phyloP scores from a whole-genome alignment of 257 asterid species.

The Nicotiana obtusifolia region DNA sequence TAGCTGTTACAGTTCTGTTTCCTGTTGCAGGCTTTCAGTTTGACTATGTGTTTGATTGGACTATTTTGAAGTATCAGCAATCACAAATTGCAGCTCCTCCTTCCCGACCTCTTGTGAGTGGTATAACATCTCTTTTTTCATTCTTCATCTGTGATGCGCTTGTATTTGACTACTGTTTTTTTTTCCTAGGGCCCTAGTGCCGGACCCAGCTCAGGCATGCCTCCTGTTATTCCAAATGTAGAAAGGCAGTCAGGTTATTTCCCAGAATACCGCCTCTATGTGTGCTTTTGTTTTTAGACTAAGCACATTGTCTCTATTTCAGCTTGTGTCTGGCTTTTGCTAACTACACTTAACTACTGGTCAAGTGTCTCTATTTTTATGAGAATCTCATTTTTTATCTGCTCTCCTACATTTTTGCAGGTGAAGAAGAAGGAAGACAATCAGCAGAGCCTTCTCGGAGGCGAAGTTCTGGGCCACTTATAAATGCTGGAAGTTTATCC shows the following conservation, averaged over 20 bases:
- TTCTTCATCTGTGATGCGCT: neutral
- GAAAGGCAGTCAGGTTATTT: constrained; percentile 62
- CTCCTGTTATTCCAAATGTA: constrained; percentile 71
- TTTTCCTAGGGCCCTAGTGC: constrained; percentile 57
- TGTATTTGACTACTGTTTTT: constrained; percentile 4
- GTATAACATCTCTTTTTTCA: neutral
- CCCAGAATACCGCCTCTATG: neutral
- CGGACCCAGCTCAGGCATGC: constrained; percentile 82
- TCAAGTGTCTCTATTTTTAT: neutral
- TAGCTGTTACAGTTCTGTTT: neutral
- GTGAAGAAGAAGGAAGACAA: constrained; percentile 74
- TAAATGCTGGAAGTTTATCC: constrained; percentile 46
- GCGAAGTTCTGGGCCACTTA: constrained; percentile 55
- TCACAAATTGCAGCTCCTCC: constrained; percentile 88
- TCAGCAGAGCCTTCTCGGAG: constrained; percentile 69
- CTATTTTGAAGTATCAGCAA: constrained; percentile 92
- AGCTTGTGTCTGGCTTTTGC: neutral
- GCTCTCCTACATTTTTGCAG: constrained; percentile 24
- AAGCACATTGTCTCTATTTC: neutral
- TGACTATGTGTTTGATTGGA: constrained; percentile 97
- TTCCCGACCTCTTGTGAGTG: constrained; percentile 65
- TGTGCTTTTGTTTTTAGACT: neutral
- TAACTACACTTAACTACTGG: neutral
- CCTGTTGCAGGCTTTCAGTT: constrained; percentile 74
- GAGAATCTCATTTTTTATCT: neutral